phyloP scores from a whole-genome alignment of 2,329 filamentous ascomycete species.

The Fusarium sp. region DNA sequence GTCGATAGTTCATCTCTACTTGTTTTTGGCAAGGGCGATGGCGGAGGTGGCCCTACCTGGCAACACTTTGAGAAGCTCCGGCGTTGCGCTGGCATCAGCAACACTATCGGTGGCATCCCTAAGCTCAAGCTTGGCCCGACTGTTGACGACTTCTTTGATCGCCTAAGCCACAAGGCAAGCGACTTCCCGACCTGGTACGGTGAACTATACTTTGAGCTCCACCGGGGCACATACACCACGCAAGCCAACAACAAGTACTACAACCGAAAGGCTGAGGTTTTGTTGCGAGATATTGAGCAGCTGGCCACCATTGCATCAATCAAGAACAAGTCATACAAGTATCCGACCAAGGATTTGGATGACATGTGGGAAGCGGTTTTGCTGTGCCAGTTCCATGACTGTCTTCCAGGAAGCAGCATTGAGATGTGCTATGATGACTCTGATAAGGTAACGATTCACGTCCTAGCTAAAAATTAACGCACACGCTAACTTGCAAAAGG shows the following conservation, averaged over 20 bases:
- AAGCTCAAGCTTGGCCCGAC: conserved; percentile 90
- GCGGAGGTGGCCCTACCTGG: conserved; percentile 94
- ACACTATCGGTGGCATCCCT: conserved; percentile 84
- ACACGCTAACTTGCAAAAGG: conserved; percentile 55
- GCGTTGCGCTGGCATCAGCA: conserved; percentile 90
- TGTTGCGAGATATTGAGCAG: conserved; percentile 90
- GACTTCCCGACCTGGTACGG: conserved; percentile 97
- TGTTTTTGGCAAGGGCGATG: conserved; percentile 97
- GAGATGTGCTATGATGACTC: conserved; percentile 99
- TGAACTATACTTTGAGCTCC: conserved; percentile 97
- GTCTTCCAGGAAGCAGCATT: conserved; percentile 93
- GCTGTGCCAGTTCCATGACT: conserved; percentile 98
- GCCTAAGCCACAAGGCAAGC: conserved; percentile 83
- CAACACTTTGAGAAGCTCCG: conserved; percentile 95
- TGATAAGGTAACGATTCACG: conserved; percentile 71
- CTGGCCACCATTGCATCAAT: conserved; percentile 89
- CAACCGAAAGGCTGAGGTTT: conserved; percentile 87
- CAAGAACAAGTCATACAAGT: conserved; percentile 81
- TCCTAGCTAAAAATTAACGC: not conserved
- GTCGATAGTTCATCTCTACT: conserved; percentile 92
- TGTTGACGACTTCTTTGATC: conserved; percentile 95
- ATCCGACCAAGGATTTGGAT: conserved; percentile 95
- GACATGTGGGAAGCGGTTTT: conserved; percentile 95
- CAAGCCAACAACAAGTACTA: conserved; percentile 98
- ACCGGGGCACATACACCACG: conserved; percentile 97